phyloP scores from a whole-genome alignment of 2,329 filamentous ascomycete species.

The Lachnum nothofagi region DNA sequence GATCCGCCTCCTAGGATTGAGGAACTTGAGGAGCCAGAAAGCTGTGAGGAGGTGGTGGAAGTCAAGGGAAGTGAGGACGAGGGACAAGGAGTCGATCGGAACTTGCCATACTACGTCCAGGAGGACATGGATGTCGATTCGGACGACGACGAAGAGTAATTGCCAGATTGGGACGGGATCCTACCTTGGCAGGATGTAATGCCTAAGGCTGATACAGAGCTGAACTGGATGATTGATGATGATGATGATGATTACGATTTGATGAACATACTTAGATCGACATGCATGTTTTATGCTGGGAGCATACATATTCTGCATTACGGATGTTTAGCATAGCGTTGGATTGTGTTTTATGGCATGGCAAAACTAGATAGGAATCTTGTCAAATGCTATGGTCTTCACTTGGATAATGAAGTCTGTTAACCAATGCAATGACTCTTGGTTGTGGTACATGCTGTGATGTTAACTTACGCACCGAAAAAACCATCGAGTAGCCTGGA shows the following conservation, averaged over 20 bases:
- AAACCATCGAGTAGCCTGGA: too few relatives aligned
- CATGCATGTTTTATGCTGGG: conserved; percentile 1
- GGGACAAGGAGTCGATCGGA: conserved; percentile 17
- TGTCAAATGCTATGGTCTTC: background rate
- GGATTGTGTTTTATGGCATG: background rate
- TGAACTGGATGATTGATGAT: conserved; percentile 9
- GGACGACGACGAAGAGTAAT: conserved; percentile 16
- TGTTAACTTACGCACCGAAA: too few relatives aligned
- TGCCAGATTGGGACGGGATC: conserved; percentile 5
- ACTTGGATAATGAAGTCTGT: too few relatives aligned
- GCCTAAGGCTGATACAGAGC: background rate
- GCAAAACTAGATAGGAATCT: background rate
- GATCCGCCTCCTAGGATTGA: conserved; percentile 32
- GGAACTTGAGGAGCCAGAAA: conserved; percentile 32
- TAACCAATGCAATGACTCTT: too few relatives aligned
- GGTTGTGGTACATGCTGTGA: too few relatives aligned
- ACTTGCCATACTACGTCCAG: conserved; percentile 30
- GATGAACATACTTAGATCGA: conserved; percentile 3
- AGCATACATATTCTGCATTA: too few relatives aligned
- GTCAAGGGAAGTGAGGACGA: conserved; percentile 19
- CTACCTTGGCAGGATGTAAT: conserved; percentile 7
- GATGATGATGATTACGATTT: conserved; percentile 10
- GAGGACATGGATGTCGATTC: conserved; percentile 31
- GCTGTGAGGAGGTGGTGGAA: conserved; percentile 29
- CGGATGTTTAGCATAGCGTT: conserved; percentile 17